Conservation (phyloP, 768 basidiomycete genomes). For the Boletus rubroflammeus region DNA sequence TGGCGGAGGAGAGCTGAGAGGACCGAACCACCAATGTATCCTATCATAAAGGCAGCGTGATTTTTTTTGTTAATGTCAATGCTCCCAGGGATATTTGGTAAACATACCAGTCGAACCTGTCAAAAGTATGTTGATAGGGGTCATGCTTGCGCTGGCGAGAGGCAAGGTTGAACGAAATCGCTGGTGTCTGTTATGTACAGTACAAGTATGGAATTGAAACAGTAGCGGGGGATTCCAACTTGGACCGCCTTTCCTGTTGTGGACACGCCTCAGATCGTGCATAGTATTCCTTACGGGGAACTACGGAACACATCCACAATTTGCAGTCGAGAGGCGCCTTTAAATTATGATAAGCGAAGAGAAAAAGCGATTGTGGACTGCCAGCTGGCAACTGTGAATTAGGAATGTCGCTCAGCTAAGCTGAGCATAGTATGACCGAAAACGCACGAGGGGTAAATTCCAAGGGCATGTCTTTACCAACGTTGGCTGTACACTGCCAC, state of each 20-base stretch:
- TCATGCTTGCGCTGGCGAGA: slow-evolving; percentile 7
- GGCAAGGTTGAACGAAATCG: not conserved
- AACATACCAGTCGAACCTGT: slow-evolving; percentile 22
- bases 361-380: not conserved
- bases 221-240: slow-evolving; percentile 4
- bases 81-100: not conserved
- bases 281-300: not conserved
- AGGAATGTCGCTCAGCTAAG: not conserved
- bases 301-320: no score
- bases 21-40: slow-evolving; percentile 57
- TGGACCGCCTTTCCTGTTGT: not conserved
- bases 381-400: not conserved
- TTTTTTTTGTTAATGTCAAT: not conserved
- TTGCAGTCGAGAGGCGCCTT: not conserved
- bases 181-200: not conserved
- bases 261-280: not conserved
- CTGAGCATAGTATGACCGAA: not conserved
- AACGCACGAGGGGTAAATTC: not conserved
- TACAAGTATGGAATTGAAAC: not conserved
- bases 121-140: slow-evolving; percentile 12
- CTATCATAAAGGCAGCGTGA: slow-evolving; percentile 21
- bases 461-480: not conserved
- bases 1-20: slow-evolving; percentile 45
- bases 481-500: not conserved
- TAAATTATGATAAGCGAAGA: not conserved